Evolutionary conservation across 2,329 filamentous ascomycete species (phyloP).

Genomic region (Sporothrix brasiliensis): DNA sequence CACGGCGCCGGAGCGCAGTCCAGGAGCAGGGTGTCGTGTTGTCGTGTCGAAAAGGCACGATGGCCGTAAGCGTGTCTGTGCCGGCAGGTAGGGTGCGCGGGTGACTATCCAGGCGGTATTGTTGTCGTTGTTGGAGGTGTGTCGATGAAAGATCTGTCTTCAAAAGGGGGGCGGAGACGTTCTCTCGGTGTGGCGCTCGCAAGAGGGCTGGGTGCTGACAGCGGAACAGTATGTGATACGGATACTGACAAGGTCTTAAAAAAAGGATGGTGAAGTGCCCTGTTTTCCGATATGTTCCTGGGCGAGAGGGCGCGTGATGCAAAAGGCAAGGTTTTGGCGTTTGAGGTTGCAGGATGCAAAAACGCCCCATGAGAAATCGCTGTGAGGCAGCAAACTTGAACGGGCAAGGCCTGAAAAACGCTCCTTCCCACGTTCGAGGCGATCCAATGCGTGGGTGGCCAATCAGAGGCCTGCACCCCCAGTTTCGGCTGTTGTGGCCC

Average conservation of each 20-base stretch:
- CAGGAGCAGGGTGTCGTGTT: background rate
- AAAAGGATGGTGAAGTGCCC: background rate
- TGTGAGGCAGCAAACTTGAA: constrained; percentile 11
- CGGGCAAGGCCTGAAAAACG: constrained; percentile 19
- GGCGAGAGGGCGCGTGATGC: constrained; percentile 1
- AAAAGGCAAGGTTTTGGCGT: background rate
- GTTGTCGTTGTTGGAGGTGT: background rate
- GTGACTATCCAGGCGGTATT: background rate
- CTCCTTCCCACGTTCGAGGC: constrained; percentile 22
- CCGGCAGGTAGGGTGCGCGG: background rate
- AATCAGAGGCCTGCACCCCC: constrained; percentile 19
- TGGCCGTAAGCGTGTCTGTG: background rate
- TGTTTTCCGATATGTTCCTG: background rate
- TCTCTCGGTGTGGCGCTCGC: background rate
- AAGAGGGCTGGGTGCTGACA: background rate
- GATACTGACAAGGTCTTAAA: background rate
- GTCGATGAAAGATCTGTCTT: background rate
- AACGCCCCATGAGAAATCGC: background rate
- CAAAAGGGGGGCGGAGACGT: constrained; percentile 13
- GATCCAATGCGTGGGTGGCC: constrained; percentile 12
- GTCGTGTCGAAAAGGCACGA: background rate
- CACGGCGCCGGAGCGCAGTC: constrained; percentile 22
- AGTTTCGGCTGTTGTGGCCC: constrained; percentile 28
- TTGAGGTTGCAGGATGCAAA: background rate
- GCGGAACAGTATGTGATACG: background rate